Evolutionary conservation across 257 asterid genomes (phyloP).

Genomic region (Solanum sitiens): DNA sequence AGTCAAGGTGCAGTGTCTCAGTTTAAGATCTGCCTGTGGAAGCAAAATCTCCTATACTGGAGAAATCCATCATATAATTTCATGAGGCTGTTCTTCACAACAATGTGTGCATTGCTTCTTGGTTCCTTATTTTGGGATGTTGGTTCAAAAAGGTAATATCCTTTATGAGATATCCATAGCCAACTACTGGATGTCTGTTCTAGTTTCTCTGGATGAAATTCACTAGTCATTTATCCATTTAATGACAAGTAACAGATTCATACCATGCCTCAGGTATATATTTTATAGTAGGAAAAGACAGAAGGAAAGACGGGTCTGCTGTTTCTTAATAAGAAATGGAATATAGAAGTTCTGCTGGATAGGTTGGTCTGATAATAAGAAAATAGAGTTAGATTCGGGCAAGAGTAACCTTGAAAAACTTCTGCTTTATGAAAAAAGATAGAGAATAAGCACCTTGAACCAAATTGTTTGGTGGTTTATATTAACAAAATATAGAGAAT

Average conservation of each 20-base stretch:
- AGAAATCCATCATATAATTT: conserved; percentile 70
- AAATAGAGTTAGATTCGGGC: background rate
- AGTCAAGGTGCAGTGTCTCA: conserved; percentile 48
- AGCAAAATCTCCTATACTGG: conserved; percentile 73
- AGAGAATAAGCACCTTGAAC: background rate
- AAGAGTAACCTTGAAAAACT: background rate
- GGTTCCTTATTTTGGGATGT: conserved; percentile 77
- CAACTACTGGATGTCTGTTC: background rate
- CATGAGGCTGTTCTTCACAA: conserved; percentile 70
- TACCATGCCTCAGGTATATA: background rate
- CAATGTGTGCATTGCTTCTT: conserved; percentile 56
- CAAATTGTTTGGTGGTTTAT: background rate
- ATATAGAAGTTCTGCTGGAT: background rate
- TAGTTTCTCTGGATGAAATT: background rate
- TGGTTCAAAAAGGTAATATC: conserved; percentile 63
- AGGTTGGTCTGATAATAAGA: background rate
- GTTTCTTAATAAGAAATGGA: background rate
- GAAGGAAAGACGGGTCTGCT: background rate
- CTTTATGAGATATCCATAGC: background rate
- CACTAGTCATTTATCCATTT: background rate
- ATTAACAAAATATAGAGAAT: background rate
- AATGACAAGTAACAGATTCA: background rate
- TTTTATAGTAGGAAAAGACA: background rate
- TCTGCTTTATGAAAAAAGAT: background rate
- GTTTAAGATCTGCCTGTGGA: conserved; percentile 56